Evolutionary conservation across 1,284 basidiomycete genomes (phyloP), one percentile per base, ranked within the genome.

Genomic region (Malassezia psittaci): DNA sequence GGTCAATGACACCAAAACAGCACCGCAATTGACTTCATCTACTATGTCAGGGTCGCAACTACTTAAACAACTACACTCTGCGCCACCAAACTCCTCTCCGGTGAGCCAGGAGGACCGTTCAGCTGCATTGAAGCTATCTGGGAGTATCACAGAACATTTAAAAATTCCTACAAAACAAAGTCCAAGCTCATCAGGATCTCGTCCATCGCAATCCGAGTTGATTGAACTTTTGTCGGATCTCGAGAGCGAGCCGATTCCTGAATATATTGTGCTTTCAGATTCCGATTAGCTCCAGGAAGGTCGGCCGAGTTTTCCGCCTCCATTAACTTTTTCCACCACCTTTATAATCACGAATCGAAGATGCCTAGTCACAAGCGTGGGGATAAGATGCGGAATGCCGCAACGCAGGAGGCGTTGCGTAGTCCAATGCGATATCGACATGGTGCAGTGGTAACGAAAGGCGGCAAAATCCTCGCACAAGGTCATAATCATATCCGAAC

Each of bases 401-500:
- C 59, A 9, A 51, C 55, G 5, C 51, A 57, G 24, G 59, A 61
- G 59, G 59, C 59, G 9, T 43, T 57, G 32, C 54, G 59, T n/a
- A 53, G 49, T 38, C 34, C 47, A 11, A 61, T 61, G 59, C 51
- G 59, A 15, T 61, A 54, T 42, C 33, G 59, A 7, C 60, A 61
- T 45, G 56, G 60, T 35, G 60, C 60, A 0, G 47, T 61, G 12
- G 57, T 61, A 19, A 54, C 44, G n/a, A 61, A 61, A 51, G 60
- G 60, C 41, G 60, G 60, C 29, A 61, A 61, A 39, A 54, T 61
- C 39, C 48, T 61, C 15, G 52, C 46, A 5, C 50, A 43, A 11
- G 60, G 60, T 0, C 57, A 61, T 44, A 61, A 61, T 41, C 60
- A 61, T 40, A 52, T 61, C 12, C 55, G 60, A 7, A 58, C 60